Evolutionary conservation across 305 asterid species (phyloP).

Genomic region (Fraxinus platypoda): DNA sequence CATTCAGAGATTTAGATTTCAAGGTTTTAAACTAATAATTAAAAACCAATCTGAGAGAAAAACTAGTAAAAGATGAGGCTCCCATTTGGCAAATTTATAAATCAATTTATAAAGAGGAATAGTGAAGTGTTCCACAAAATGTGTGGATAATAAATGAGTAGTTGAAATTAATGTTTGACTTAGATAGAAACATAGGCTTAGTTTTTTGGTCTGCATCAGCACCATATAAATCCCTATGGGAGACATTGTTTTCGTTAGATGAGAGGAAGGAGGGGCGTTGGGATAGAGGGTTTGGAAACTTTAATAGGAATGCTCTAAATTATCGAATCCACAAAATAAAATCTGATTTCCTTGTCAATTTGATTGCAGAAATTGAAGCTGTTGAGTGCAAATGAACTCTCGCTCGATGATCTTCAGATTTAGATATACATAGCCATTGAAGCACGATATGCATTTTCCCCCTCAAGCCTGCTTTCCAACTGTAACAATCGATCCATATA

Average conservation of each 20-base stretch:
- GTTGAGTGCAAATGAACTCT: slow-evolving; percentile 35
- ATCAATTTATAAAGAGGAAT: not conserved
- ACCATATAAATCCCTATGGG: not conserved
- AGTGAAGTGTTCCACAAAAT: not conserved
- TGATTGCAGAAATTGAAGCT: slow-evolving; percentile 48
- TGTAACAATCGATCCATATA: slow-evolving; percentile 22
- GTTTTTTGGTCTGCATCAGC: not conserved
- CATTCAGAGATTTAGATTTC: not conserved
- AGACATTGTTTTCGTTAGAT: not conserved
- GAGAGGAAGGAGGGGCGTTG: not conserved
- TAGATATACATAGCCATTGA: slow-evolving; percentile 14
- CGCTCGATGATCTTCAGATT: slow-evolving; percentile 46
- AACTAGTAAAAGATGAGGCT: not conserved
- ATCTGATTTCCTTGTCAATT: not conserved
- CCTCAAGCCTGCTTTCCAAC: slow-evolving; percentile 21
- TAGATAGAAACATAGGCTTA: not conserved
- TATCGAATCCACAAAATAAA: not conserved
- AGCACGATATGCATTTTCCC: slow-evolving; percentile 20
- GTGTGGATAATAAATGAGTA: not conserved
- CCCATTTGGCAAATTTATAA: not conserved
- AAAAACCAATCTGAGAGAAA: not conserved
- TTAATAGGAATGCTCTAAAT: not conserved
- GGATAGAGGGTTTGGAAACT: not conserved
- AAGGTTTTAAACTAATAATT: not conserved
- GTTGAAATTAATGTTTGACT: not conserved